Conservation (phyloP, 164 flowering plant genomes). For the Protea cynaroides region DNA sequence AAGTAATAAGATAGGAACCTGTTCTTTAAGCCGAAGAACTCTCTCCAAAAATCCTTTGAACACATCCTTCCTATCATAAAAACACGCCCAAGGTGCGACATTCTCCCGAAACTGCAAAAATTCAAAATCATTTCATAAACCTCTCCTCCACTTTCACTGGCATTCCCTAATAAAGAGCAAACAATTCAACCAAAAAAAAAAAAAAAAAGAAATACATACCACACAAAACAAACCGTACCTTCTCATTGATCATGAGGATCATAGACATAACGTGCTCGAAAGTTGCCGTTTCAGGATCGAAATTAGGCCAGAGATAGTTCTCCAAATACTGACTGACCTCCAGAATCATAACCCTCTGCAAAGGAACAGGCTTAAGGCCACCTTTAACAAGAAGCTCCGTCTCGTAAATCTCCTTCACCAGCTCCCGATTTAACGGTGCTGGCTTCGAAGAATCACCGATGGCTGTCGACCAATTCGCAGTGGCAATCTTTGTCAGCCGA, state of each 20-base stretch:
- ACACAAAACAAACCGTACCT: slow-evolving; percentile 35
- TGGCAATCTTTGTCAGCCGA: slow-evolving; percentile 73
- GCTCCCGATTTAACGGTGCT: slow-evolving; percentile 43
- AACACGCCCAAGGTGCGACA: slow-evolving; percentile 91
- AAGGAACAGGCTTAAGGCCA: slow-evolving; percentile 64
- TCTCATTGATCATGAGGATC: slow-evolving; percentile 95
- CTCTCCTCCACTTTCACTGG: neutral
- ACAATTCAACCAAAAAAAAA: too few species aligned
- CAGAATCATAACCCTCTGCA: slow-evolving; percentile 90
- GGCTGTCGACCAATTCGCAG: slow-evolving; percentile 57
- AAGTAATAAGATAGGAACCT: slow-evolving; percentile 31
- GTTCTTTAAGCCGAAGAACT: slow-evolving; percentile 71
- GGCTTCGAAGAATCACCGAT: slow-evolving; percentile 26
- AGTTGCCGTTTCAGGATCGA: slow-evolving; percentile 58
- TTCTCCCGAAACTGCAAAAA: slow-evolving; percentile 85
- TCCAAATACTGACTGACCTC: slow-evolving; percentile 97
- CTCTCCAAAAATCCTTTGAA: slow-evolving; percentile 70
- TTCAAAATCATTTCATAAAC: slow-evolving; percentile 4
- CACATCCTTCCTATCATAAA: slow-evolving; percentile 62
- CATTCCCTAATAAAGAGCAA: too few species aligned
- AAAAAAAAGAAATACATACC: neutral
- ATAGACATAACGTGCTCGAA: slow-evolving; percentile 98
- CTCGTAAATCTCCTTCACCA: slow-evolving; percentile 77
- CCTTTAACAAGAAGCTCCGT: slow-evolving; percentile 61
- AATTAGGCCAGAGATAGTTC: slow-evolving; percentile 93